A percentile compares a stretch with the other conserved stretches of the same genome.
Conservation (phyloP, 78 protist genomes). For the Speleostelium caveatum region DNA sequence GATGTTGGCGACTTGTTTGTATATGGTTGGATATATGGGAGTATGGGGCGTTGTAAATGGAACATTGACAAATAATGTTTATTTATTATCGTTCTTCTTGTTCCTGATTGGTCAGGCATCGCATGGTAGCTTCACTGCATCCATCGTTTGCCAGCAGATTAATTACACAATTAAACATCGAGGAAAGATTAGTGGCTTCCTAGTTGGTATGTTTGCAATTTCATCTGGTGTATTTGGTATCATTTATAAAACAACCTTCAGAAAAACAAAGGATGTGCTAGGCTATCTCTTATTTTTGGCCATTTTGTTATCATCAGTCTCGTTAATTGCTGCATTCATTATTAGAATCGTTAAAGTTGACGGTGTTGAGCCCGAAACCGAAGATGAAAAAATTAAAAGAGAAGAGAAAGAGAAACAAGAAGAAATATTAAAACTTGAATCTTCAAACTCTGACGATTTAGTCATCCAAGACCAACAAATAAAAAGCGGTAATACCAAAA, state of each 20-base stretch:
- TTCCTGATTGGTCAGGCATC: slow-evolving; percentile 67
- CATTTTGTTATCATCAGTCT: background rate
- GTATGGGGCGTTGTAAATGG: slow-evolving; percentile 25
- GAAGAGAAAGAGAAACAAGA: background rate
- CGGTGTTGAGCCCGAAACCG: background rate
- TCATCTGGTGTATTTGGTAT: slow-evolving; percentile 59
- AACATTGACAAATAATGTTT: slow-evolving; percentile 10
- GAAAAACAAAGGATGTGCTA: slow-evolving; percentile 9
- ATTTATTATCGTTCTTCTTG: slow-evolving; percentile 38
- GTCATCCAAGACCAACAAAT: background rate
- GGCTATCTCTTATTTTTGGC: slow-evolving; percentile 55
- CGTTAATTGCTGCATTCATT: slow-evolving; percentile 41
- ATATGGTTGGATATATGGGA: slow-evolving; percentile 57
- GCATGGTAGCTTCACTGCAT: slow-evolving; percentile 52
- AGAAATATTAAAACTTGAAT: background rate
- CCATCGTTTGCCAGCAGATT: slow-evolving; percentile 23
- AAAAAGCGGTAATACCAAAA: background rate
- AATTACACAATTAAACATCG: slow-evolving; percentile 56
- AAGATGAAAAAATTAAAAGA: background rate
- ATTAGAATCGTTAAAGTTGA: slow-evolving; percentile 26
- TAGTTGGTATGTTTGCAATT: slow-evolving; percentile 59
- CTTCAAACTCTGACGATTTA: background rate
- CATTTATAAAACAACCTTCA: slow-evolving; percentile 48
- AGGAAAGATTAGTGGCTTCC: slow-evolving; percentile 47
- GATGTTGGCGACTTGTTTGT: slow-evolving; percentile 14